Percentiles rank a stretch among this genome's conserved stretches.
Evolutionary conservation across 768 basidiomycete genomes (phyloP).

Genomic region (Boletus reticuloceps): DNA sequence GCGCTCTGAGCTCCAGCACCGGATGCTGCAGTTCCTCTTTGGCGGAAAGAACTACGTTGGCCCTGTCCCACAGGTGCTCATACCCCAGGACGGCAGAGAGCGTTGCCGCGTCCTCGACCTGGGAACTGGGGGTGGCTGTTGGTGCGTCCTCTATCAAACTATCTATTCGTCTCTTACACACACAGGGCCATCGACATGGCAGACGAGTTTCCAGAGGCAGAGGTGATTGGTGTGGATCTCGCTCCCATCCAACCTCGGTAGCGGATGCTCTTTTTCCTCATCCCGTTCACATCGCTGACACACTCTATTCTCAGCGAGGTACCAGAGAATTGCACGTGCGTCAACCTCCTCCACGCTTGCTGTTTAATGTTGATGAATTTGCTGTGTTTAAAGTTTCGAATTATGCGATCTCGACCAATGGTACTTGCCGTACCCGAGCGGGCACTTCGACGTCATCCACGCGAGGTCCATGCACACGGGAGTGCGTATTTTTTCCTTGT

Average conservation of each 20-base stretch:
- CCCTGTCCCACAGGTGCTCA: conserved; percentile 56
- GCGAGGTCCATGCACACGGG: conserved; percentile 68
- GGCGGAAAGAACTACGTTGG: conserved; percentile 64
- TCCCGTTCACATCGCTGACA: conserved; percentile 12
- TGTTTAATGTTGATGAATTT: conserved; percentile 1
- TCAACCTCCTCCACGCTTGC: conserved; percentile 8
- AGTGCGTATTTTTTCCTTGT: conserved; percentile 23
- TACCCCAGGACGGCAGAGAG: conserved; percentile 31
- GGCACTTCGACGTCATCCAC: conserved; percentile 66
- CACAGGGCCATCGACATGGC: conserved; percentile 71
- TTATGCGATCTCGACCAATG: conserved; percentile 63
- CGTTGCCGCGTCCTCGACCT: conserved; percentile 55
- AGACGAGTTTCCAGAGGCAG: conserved; percentile 64
- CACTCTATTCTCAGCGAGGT: conserved; percentile 44
- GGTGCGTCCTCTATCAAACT: conserved; percentile 37
- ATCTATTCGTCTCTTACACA: not conserved
- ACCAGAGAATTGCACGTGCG: conserved; percentile 73
- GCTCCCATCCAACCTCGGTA: conserved; percentile 73
- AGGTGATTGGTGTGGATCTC: conserved; percentile 69
- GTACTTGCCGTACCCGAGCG: conserved; percentile 61
- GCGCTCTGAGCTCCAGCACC: conserved; percentile 64
- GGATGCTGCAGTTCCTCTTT: conserved; percentile 66
- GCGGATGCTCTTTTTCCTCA: conserved; percentile 6
- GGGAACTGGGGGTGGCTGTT: conserved; percentile 64
- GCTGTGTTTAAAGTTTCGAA: conserved; percentile 51